These are phyloP conservation scores for Margaritispora aquatica DNA, from an alignment of 495 filamentous ascomycete genomes.

Conservation along the genomic window DNA sequence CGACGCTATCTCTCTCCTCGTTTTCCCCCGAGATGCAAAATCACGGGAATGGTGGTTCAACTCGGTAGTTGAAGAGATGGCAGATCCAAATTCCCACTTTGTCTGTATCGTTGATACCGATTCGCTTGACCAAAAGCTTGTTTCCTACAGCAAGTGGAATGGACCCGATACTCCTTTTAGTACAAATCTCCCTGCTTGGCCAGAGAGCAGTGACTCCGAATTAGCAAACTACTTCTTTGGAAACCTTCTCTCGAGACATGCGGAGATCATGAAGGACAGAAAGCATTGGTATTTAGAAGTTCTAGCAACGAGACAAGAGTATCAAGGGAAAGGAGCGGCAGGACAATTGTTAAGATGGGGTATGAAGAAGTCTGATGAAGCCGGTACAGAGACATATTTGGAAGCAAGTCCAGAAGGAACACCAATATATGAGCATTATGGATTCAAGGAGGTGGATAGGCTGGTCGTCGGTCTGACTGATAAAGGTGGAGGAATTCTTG, in stretches of 20 bases:
- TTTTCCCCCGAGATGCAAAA: slow-evolving; percentile 26
- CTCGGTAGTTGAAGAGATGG: slow-evolving; percentile 15
- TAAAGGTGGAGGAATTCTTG: slow-evolving; percentile 6
- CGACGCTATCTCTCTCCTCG: slow-evolving; percentile 26
- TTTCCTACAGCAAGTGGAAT: slow-evolving; percentile 32
- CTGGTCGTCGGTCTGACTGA: slow-evolving; percentile 26
- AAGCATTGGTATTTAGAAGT: slow-evolving; percentile 41
- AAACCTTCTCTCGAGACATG: slow-evolving; percentile 22
- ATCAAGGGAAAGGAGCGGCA: slow-evolving; percentile 45
- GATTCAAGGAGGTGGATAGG: slow-evolving; percentile 41
- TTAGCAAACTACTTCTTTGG: slow-evolving; percentile 28
- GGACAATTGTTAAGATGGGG: slow-evolving; percentile 44
- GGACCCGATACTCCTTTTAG: slow-evolving; percentile 11
- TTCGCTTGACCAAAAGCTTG: slow-evolving; percentile 18
- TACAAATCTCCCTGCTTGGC: slow-evolving; percentile 22
- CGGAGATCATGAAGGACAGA: slow-evolving; percentile 27
- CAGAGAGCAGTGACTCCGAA: slow-evolving; percentile 22
- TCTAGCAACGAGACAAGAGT: slow-evolving; percentile 37
- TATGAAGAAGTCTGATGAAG: slow-evolving; percentile 40
- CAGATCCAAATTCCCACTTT: slow-evolving; percentile 26
- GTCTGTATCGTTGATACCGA: slow-evolving; percentile 28
- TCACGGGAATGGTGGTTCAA: slow-evolving; percentile 20
- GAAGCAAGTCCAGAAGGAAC: slow-evolving; percentile 47
- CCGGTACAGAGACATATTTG: slow-evolving; percentile 40
- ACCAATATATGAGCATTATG: slow-evolving; percentile 46